Base-by-base conservation (phyloP, 2,329 filamentous ascomycete species). In the Cladosporium oxysporum region DNA sequence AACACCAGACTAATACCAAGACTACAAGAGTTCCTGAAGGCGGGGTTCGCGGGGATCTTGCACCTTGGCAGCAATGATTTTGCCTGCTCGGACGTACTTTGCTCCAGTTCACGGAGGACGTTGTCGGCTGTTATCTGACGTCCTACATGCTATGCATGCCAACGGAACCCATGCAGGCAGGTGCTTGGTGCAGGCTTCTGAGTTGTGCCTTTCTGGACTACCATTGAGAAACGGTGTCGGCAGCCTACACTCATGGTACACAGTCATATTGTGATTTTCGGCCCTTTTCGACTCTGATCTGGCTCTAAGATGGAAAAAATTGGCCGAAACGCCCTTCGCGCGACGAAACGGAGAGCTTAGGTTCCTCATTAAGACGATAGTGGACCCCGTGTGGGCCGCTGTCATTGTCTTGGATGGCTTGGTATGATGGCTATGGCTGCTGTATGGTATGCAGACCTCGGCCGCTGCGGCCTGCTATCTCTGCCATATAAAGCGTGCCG, bases 1-100 rank as follows among this genome's bases (percentile, higher is more conserved):
- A 47, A 4, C n/a, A 23, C n/a, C 41, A 47, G 41, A 47, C 5
- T 3, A 8, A 47, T 21, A 47, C 41, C 41, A 47, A 47, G 41
- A 47, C 41, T 47, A n/a, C 52, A 55, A 55, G 52, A 33, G 28
- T 11, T 55, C 52, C 52, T 55, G 52, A 55, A 55, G 52, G 52
- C 52, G 52, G 52, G 52, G 52, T 55, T 55, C 52, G 52, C n/a
- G 52, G 52, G 18, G 52, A 55, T 33, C 4, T 29, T 18, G 2
- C 2, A 11, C 50, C 52, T 55, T 55, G 52, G 52, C 52, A 55
- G 7, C 4, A 11, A 21, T 4, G 31, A 55, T 55, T 55, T 55
- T 55, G 52, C 26, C 28, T 12, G 16, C 26, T 33, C 52, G 52
- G 52, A 55, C 10, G 52, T 33, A 55, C 52, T 55, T 55, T 55